Base-by-base conservation (phyloP, 441 rosid species). In the Corymbia citriodora region DNA sequence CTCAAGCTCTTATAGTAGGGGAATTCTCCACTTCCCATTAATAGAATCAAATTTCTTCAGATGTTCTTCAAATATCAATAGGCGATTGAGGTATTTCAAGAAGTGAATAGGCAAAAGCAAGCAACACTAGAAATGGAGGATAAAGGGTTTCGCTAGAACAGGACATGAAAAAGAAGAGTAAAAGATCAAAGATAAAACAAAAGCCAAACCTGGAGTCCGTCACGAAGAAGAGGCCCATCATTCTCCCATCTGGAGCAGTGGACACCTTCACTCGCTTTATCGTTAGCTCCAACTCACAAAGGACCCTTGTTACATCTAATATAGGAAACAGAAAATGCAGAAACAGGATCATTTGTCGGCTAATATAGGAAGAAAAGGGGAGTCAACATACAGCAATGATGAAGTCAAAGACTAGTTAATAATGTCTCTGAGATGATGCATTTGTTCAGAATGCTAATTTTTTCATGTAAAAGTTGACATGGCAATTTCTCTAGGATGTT, bases 211-310 rank as follows among this genome's bases (percentile, higher is more conserved):
- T 95, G 68, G 95, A 92, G 93, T 96, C 98, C 5, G 96, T 95
- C 72, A 96, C 81, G 55, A 93, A 96, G 86, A 96, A 94, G 91
- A 96, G 97, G 92, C 95, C 96, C 96, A 95, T 93, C 87, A 96
- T 95, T 90, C 93, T 94, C 89, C 95, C 98, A 91, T 95, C 98
- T 27, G 97, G 98, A 74, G 96, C 89, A 89, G 97, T 95, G 90
- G 94, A 95, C 79, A 94, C 96, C 91, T 96, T 96, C 86, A 95
- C 98, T 90, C 94, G 93, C 91, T 94, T 94, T 91, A 95, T 94
- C 16, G 93, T 94, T 40, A 95, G 95, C 93, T 96, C 96, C 85
- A 96, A 92, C 91, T 94, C 95, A 61, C 94, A 94, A 85, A 96
- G 96, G 89, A 95, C 96, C 91, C 85, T 93, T 48, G 97, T 93